phyloP scores from a whole-genome alignment of 495 filamentous ascomycete genomes.

The Amniculicola lignicola region DNA sequence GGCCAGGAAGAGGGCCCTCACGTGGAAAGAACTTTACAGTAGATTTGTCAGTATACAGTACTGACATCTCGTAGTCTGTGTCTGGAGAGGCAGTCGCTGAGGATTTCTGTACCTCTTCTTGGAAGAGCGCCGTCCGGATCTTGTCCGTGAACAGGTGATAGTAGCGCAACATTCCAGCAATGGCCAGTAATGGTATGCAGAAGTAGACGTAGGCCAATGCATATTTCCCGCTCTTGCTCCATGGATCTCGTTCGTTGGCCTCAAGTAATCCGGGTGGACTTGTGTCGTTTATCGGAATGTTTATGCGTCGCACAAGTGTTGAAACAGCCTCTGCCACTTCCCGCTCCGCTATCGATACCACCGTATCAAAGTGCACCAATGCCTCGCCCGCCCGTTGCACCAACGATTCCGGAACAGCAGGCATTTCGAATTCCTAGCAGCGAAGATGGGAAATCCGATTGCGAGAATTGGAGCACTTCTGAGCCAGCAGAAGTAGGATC shows the following conservation, averaged over 20 bases:
- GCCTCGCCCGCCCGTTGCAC: constrained; percentile 33
- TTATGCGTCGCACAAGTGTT: constrained; percentile 66
- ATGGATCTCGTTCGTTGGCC: constrained; percentile 75
- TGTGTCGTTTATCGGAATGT: constrained; percentile 65
- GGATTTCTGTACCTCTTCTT: constrained; percentile 62
- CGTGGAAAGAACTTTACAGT: constrained; percentile 71
- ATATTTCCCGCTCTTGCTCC: constrained; percentile 78
- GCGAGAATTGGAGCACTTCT: constrained; percentile 27
- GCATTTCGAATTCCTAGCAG: constrained; percentile 30
- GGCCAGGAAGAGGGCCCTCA: constrained; percentile 46
- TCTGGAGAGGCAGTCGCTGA: constrained; percentile 57
- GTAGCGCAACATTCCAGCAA: constrained; percentile 62
- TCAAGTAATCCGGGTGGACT: constrained; percentile 68
- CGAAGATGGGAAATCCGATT: neutral
- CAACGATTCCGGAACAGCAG: constrained; percentile 37
- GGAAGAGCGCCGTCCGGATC: constrained; percentile 76
- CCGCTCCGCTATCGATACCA: constrained; percentile 31
- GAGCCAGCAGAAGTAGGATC: constrained; percentile 33
- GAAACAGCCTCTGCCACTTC: constrained; percentile 29
- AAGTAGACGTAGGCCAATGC: constrained; percentile 87
- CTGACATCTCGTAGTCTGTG: constrained; percentile 65
- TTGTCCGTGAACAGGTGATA: constrained; percentile 88
- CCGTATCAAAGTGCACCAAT: constrained; percentile 30
- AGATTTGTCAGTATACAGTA: constrained; percentile 63
- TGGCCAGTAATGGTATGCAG: constrained; percentile 63